These are phyloP conservation scores for Hyparrhenia diplandra DNA, from an alignment of 176 grass and related monocot genomes.

Conservation along the genomic window DNA sequence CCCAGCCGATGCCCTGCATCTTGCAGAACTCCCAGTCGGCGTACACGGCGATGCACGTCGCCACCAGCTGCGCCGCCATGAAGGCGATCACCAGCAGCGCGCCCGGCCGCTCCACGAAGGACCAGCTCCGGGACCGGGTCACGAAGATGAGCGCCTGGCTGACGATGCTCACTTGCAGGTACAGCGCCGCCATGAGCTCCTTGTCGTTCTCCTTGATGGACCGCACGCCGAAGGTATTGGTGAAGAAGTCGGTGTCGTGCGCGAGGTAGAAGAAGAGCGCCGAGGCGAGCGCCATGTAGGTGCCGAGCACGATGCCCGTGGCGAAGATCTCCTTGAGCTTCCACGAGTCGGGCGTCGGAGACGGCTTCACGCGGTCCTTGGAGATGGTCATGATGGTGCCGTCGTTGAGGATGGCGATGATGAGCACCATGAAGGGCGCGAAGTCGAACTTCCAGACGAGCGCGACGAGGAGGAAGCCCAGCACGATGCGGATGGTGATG, in stretches of 20 bases:
- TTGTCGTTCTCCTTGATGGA: constrained; percentile 48
- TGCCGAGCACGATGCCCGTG: constrained; percentile 81
- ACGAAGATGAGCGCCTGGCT: constrained; percentile 97
- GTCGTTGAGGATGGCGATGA: constrained; percentile 95
- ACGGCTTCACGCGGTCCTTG: constrained; percentile 96
- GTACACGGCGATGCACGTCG: constrained; percentile 85
- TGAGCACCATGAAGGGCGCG: constrained; percentile 97
- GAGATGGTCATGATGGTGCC: constrained; percentile 99
- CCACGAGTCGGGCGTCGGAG: constrained; percentile 90
- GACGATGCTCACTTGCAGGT: constrained; percentile 95
- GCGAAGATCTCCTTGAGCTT: constrained; percentile 93
- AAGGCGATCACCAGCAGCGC: constrained; percentile 58
- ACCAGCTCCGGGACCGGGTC: constrained; percentile 58
- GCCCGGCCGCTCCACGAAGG: constrained; percentile 54
- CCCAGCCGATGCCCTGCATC: constrained; percentile 89
- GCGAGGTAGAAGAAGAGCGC: constrained; percentile 86
- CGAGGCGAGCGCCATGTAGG: constrained; percentile 86
- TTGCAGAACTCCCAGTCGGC: constrained; percentile 77
- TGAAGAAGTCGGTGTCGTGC: constrained; percentile 78
- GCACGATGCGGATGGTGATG: constrained; percentile 94
- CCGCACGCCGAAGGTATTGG: constrained; percentile 38
- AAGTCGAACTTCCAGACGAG: constrained; percentile 98
- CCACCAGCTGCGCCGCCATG: constrained; percentile 60
- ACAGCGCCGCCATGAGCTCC: constrained; percentile 73
- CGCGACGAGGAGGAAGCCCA: constrained; percentile 87